Evolutionary conservation across 306 rosid species (phyloP), one percentile per base, ranked within the genome.

Genomic region (Ammopiptanthus mongolicus): DNA sequence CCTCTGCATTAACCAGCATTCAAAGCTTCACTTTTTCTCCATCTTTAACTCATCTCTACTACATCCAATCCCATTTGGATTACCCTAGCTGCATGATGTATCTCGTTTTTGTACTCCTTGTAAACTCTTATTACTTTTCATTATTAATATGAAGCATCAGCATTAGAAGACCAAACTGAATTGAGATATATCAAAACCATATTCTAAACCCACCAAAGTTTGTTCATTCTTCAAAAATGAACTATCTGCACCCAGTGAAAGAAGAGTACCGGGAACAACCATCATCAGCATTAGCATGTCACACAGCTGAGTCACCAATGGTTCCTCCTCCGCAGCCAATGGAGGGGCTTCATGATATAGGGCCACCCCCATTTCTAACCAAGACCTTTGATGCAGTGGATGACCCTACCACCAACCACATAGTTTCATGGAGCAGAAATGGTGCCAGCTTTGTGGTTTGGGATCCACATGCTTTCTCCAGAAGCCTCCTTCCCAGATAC

Each of bases 281-380:
- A 76, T 73, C 86, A 69, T 52, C 84, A 8, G 63, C 85, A 21
- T 62, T 77, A 28, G 48, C 78, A 55, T 55, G 76, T 33, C 62
- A 65, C 3, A 1, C 12, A 17, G 85, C 1, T 64, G 85, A 79
- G 2, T 47, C 41, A 31, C 10, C 62, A 52, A 31, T 44, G 82
- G 73, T 68, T 81, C 15, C 63, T 14, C 75, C 71, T 42, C 99
- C 97, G 2, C 77, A 83, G 84, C 99, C 99, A 36, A 87, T 88
- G 91, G 92, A 87, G 79, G 91, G 99, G 1, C 88, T 95, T 17
- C 85, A 95, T 69, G 97, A 92, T 39, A 28, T 65, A 2, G 99
- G 99, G 0, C 97, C 97, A 14, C 97, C 99, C 1, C 99, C 99
- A 29, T 95, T 95, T 47, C 89, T 95, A 18, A 90, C 90, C 53